Base-by-base conservation (phyloP, 2,329 filamentous ascomycete species). In the Didymosphaeria variabile region DNA sequence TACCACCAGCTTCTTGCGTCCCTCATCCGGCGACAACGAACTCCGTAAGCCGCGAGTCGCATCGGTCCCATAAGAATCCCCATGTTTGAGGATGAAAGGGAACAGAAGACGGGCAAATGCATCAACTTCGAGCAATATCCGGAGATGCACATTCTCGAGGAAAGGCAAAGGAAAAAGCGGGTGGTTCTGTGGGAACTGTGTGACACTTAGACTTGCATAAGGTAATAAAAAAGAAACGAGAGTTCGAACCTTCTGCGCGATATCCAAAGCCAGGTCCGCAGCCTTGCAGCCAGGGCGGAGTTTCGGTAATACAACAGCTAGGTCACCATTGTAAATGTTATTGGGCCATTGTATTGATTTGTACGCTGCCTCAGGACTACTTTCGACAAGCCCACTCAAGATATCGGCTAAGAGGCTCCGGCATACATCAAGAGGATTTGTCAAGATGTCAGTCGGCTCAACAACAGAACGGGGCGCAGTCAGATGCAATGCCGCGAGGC, bases 121-220 rank as follows among this genome's bases (percentile, higher is more conserved):
- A 0, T 79, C 80, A 10, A 83, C 77, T 73, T 87, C 88, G 80
- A 91, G 85, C 78, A 87, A 90, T 76, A 93, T 90, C 63, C 87
- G 86, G 38, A 93, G 76, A 71, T 91, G 91, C 47, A 87, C 84
- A 47, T 87, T 88, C 58, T 81, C 83, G 5, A 81, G 77, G 12
- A 82, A 79, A 12, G 90, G 90, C 67, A 87, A 87, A 58, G 87
- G 82, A 64, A 92, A 85, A 19, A 93, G 83, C 15, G 88, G 83
- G 65, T 87, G 87, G 59, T 89, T 85, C 62, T 88, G 85, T 38
- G 90, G 89, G 73, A 91, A 92, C 88, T 91, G 63, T 19, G 40
- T 3, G 12, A 17, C 7, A 13, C 2, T 40, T 9, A n/a, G 38
- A 19, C 7, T 8, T 36, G 34, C 17, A n/a, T 8, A 40, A 13